These are phyloP conservation scores for Strigomonas galati DNA, from an alignment of 208 protist species.

Conservation along the genomic window DNA sequence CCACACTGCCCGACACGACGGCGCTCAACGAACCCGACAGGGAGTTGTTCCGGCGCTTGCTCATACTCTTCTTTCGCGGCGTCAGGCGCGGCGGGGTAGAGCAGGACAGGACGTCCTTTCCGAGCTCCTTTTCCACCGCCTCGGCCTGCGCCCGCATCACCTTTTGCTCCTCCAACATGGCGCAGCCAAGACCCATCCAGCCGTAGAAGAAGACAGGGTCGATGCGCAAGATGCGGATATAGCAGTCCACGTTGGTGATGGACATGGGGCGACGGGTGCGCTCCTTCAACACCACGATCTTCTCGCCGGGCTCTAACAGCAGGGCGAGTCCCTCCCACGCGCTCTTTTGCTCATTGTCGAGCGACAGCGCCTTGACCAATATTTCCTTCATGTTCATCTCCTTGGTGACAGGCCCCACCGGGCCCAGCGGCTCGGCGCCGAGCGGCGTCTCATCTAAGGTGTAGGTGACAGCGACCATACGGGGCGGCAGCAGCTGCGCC, in stretches of 20 bases:
- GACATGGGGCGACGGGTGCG: slow-evolving; percentile 24
- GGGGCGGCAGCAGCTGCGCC: slow-evolving; percentile 20
- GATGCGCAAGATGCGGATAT: slow-evolving; percentile 19
- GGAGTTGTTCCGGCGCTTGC: background rate
- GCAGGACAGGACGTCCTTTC: background rate
- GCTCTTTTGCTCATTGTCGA: slow-evolving; percentile 22
- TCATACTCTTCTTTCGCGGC: background rate
- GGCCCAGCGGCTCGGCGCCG: background rate
- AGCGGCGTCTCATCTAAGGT: slow-evolving; percentile 8
- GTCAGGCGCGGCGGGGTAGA: background rate
- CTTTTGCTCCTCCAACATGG: slow-evolving; percentile 26
- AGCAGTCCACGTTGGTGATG: slow-evolving; percentile 22
- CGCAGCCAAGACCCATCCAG: slow-evolving; percentile 24
- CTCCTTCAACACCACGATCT: slow-evolving; percentile 15
- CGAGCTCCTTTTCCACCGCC: slow-evolving; percentile 2
- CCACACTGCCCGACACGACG: background rate
- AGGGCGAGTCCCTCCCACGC: slow-evolving; percentile 27
- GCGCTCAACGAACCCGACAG: background rate
- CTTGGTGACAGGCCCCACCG: background rate
- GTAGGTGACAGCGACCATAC: slow-evolving; percentile 17
- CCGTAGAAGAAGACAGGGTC: slow-evolving; percentile 22
- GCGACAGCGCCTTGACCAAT: slow-evolving; percentile 16
- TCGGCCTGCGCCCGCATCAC: slow-evolving; percentile 7
- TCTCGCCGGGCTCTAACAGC: slow-evolving; percentile 19
- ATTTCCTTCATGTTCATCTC: slow-evolving; percentile 18